A percentile compares a stretch with the other conserved stretches of the same genome.
These are phyloP conservation scores for Dryas drummondii DNA, from an alignment of 306 rosid species.

Conservation along the genomic window DNA sequence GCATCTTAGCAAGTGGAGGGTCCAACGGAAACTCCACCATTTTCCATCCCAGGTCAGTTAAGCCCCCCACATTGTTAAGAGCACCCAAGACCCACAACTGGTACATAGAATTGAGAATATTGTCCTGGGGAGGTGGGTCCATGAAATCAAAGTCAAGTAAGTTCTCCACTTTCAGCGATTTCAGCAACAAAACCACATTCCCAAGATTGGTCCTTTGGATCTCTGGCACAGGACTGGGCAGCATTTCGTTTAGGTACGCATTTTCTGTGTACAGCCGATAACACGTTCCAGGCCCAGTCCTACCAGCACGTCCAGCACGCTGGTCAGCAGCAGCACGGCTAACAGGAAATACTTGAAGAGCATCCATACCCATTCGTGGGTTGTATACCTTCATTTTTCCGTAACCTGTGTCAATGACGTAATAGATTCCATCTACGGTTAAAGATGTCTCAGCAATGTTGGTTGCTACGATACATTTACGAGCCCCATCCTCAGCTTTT, in stretches of 20 bases:
- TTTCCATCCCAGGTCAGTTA: slow-evolving; percentile 96
- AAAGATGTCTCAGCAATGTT: slow-evolving; percentile 97
- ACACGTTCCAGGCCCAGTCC: slow-evolving; percentile 99
- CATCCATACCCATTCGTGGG: slow-evolving; percentile 99
- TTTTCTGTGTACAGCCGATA: slow-evolving; percentile 83
- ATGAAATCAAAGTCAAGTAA: slow-evolving; percentile 94
- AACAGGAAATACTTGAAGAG: slow-evolving; percentile 94
- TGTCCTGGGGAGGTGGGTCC: slow-evolving; percentile 99
- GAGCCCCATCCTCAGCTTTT: slow-evolving; percentile 96
- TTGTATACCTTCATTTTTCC: slow-evolving; percentile 98
- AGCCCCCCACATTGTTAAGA: slow-evolving; percentile 85
- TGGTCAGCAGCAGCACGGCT: slow-evolving; percentile 99
- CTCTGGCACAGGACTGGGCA: slow-evolving; percentile 93
- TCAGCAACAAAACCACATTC: slow-evolving; percentile 85
- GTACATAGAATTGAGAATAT: slow-evolving; percentile 97
- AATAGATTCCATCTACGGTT: slow-evolving; percentile 92
- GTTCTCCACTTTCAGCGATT: slow-evolving; percentile 93
- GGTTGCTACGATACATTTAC: slow-evolving; percentile 96
- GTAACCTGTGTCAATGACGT: slow-evolving; percentile 94
- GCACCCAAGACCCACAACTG: slow-evolving; percentile 99
- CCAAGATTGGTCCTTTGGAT: slow-evolving; percentile 98
- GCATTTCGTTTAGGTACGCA: slow-evolving; percentile 88
- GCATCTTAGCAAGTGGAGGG: slow-evolving; percentile 99
- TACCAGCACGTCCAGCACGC: slow-evolving; percentile 98
- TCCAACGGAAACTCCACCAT: slow-evolving; percentile 98